These are phyloP conservation scores for Isatis lusitanica DNA, from an alignment of 441 rosid species.

Conservation along the genomic window DNA sequence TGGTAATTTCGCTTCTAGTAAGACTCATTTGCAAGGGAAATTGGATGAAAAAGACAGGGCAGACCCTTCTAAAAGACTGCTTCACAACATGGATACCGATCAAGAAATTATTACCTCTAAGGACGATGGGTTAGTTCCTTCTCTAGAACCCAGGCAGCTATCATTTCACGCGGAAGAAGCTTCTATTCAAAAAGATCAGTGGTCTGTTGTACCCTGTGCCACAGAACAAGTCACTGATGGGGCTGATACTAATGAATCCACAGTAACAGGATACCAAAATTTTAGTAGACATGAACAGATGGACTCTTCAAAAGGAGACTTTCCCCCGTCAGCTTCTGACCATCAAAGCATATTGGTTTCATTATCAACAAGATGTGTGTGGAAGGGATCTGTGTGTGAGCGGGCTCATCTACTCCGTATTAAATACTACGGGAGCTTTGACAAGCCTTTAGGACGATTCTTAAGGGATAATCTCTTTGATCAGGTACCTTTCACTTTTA, in stretches of 20 bases:
- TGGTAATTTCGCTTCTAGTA: slow-evolving; percentile 36
- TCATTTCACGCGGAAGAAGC: slow-evolving; percentile 35
- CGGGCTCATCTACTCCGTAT: slow-evolving; percentile 70
- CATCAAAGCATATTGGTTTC: slow-evolving; percentile 86
- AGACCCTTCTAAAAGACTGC: slow-evolving; percentile 38
- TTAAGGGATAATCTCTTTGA: slow-evolving; percentile 72
- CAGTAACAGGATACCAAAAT: slow-evolving; percentile 40
- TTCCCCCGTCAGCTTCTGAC: slow-evolving; percentile 70
- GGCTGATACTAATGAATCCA: slow-evolving; percentile 31
- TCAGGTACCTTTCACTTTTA: slow-evolving; percentile 45
- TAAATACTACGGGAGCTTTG: slow-evolving; percentile 76
- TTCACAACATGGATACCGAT: slow-evolving; percentile 32
- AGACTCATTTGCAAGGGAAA: slow-evolving; percentile 36
- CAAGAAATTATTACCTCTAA: slow-evolving; percentile 34
- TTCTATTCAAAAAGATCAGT: slow-evolving; percentile 36
- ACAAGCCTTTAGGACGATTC: slow-evolving; percentile 76
- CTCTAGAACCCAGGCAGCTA: slow-evolving; percentile 41
- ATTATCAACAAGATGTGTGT: slow-evolving; percentile 71
- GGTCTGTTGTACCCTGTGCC: slow-evolving; percentile 36
- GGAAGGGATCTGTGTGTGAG: slow-evolving; percentile 79
- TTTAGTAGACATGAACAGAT: slow-evolving; percentile 45
- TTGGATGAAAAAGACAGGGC: slow-evolving; percentile 42
- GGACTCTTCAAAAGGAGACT: slow-evolving; percentile 63
- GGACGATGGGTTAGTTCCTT: slow-evolving; percentile 38
- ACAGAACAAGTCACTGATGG: slow-evolving; percentile 36